Evolutionary conservation across 345 rosid genomes (phyloP), one percentile per base, ranked within the genome.

Genomic region (Xanthoceras sorbifolium): DNA sequence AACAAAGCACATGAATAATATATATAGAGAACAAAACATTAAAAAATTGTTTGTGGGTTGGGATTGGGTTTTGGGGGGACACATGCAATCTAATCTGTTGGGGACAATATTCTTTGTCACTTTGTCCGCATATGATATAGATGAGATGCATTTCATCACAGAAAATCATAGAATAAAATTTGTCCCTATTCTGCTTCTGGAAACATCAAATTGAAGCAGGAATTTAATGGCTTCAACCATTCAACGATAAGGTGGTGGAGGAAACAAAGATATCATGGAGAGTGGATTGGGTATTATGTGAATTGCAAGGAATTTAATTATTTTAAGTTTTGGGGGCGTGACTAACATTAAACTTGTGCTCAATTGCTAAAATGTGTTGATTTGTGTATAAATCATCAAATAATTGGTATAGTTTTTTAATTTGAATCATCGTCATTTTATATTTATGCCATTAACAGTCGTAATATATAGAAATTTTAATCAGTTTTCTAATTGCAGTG

Each of bases 121-220:
- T 44, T 67, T 74, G 83, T 73, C 86, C 14, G 20, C 15, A 11
- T 65, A 70, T 14, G 74, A 71, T 59, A 23, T 59, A 23, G 82
- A 55, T 48, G 81, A 69, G 74, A 50, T 80, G 79, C 29, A 77
- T 71, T 52, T 60, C 71, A 23, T 9, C 28, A 6, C 31, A 3
- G n/a, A 31, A 65, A 62, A 60, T 67, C 63, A 67, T 63, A 20
- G n/a, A 62, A 61, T 6, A n/a, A n/a, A n/a, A 26, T 29, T 75
- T 36, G 63, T 61, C 55, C 17, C 54, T 9, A 32, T 73, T 38
- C 64, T 46, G 32, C 36, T 52, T 54, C 72, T 42, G 29, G 36
- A 72, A 80, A 20, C 36, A 52, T 52, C 29, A 70, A 44, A 32
- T 14, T 5, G 55, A 17, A 50, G 55, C 31, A 23, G 23, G 4